Base-by-base conservation (phyloP, 257 asterid genomes). In the Solanum habrochaites region DNA sequence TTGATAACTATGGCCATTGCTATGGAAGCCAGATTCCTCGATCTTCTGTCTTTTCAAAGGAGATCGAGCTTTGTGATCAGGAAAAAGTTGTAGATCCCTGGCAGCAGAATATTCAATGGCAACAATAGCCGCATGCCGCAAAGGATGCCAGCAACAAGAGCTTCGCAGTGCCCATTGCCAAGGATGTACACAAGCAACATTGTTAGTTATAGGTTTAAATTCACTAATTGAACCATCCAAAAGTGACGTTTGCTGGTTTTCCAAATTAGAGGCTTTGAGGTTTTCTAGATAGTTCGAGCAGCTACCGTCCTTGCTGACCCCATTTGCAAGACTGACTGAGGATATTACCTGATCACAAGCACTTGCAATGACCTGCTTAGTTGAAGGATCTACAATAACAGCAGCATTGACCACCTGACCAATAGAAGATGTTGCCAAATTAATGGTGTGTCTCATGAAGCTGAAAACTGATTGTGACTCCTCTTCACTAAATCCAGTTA, bases 381-480 rank as follows among this genome's bases (percentile, higher is more conserved):
- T 91, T 90, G 94, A 93, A 88, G 99, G 98, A 89, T 97, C 97
- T 89, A 97, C 99, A 67, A 97, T 95, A 85, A 97, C 92, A 89
- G 98, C 98, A 89, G 97, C 98, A 93, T 97, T 97, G 70, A 95
- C 95, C 90, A 91, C 92, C 95, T 73, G 87, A 66, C 87, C 88
- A 87, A 23, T 49, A 75, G 91, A 89, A 86, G 95, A 93, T 89
- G 91, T 93, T 85, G 98, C 95, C 92, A 91, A 87, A 86, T 82
- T 40, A 90, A 95, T 82, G 83, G 99, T 95, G 74, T 87, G 88
- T 86, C 92, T 93, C 98, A 94, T 95, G 90, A 93, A 94, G 89
- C 90, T 90, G 86, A 93, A 88, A 89, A 94, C 91, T 82, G 92
- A 89, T 25, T 83, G 83, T 3, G 98, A 90, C 31, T 93, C 98